Conservation (phyloP, 306 rosid genomes). For the Prunus mira region DNA sequence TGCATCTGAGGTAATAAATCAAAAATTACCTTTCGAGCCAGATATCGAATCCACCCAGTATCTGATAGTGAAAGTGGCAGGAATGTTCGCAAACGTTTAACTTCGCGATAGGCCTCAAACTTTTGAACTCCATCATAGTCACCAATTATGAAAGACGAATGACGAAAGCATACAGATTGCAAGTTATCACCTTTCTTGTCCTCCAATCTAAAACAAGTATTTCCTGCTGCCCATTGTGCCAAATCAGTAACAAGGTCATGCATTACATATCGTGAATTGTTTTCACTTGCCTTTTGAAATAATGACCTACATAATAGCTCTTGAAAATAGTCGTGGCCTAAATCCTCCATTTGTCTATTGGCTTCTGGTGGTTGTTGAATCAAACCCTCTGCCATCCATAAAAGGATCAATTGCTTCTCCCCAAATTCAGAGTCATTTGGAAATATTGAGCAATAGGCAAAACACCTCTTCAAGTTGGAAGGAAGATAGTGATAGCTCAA, state of each 20-base stretch:
- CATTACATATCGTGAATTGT: slow-evolving; percentile 1
- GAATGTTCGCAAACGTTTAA: slow-evolving; percentile 7
- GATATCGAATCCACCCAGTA: no score
- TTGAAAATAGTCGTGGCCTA: slow-evolving; percentile 9
- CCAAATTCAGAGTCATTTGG: not conserved
- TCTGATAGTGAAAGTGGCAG: not conserved
- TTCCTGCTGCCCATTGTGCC: no score
- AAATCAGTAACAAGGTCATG: slow-evolving; percentile 30
- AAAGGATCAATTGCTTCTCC: not conserved
- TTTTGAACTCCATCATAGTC: accelerated
- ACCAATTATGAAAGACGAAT: not conserved
- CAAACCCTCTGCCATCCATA: slow-evolving; percentile 38
- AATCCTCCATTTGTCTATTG: not conserved
- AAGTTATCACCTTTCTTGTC: no score
- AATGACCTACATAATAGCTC: slow-evolving; percentile 29
- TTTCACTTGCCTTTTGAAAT: slow-evolving; percentile 3
- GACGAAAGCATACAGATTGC: no score
- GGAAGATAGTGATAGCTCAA: slow-evolving; percentile 28
- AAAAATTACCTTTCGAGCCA: not conserved
- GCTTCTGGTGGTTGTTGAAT: not conserved
- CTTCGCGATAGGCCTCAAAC: not conserved
- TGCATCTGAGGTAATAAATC: not conserved
- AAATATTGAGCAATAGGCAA: slow-evolving; percentile 26
- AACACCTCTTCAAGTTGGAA: slow-evolving; percentile 24
- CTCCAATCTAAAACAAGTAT: no score